These are phyloP conservation scores for Andrographis paniculata DNA, from an alignment of 305 asterid genomes.

Conservation along the genomic window DNA sequence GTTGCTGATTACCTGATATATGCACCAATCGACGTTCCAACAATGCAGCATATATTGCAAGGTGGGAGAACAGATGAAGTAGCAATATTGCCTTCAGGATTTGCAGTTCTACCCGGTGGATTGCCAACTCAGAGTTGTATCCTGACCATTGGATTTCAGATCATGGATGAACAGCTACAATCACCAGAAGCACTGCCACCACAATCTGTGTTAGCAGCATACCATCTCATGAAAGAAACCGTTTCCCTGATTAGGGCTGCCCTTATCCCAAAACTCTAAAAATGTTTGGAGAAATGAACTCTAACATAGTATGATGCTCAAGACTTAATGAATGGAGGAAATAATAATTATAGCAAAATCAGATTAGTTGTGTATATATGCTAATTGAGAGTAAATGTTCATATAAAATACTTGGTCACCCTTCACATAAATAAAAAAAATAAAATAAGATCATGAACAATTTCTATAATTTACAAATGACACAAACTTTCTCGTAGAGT, in stretches of 20 bases:
- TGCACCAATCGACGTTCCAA: constrained; percentile 33
- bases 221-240: constrained; percentile 29
- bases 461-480: not conserved
- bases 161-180: constrained; percentile 32
- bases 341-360: too few species aligned
- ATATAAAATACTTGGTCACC: too few species aligned
- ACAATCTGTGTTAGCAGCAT: constrained; percentile 23
- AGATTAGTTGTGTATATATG: too few species aligned
- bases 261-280: constrained; percentile 13
- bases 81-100: constrained; percentile 37
- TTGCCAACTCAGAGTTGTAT: constrained; percentile 18
- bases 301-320: not conserved
- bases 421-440: too few species aligned
- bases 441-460: too few species aligned
- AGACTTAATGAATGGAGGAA: too few species aligned
- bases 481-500: not conserved
- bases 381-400: too few species aligned
- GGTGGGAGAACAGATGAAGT: constrained; percentile 33
- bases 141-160: constrained; percentile 35
- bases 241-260: constrained; percentile 27
- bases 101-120: constrained; percentile 32
- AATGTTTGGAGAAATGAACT: too few species aligned
- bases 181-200: constrained; percentile 29
- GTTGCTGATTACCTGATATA: constrained; percentile 27
- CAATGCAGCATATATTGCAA: constrained; percentile 26